Percentiles rank a stretch among this genome's conserved stretches.
These are phyloP conservation scores for Eutrema salsugineum DNA, from an alignment of 441 rosid species.

Conservation along the genomic window DNA sequence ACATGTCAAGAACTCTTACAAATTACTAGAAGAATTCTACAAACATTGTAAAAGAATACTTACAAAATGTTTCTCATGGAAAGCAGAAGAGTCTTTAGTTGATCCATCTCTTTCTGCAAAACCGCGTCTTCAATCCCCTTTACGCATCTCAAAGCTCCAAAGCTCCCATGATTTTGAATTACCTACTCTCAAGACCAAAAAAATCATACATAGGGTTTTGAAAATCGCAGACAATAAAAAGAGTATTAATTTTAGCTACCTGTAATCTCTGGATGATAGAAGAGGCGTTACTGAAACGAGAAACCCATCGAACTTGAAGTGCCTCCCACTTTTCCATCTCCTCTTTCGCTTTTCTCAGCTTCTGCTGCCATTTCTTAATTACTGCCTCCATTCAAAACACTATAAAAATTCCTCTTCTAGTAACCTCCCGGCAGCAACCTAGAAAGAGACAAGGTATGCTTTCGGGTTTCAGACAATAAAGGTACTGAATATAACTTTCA, in stretches of 20 bases:
- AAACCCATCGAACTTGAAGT: constrained; percentile 55
- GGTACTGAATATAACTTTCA: background rate
- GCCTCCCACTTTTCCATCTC: constrained; percentile 68
- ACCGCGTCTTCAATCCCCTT: constrained; percentile 56
- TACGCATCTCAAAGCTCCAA: constrained; percentile 49
- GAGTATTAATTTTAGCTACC: constrained; percentile 35
- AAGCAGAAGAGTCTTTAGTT: constrained; percentile 44
- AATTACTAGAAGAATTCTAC: background rate
- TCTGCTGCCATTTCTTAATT: constrained; percentile 68
- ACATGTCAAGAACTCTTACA: background rate
- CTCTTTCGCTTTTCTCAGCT: constrained; percentile 50
- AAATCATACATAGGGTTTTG: background rate
- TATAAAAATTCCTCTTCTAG: background rate
- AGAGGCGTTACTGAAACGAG: constrained; percentile 61
- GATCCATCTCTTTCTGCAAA: constrained; percentile 54
- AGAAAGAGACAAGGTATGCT: background rate
- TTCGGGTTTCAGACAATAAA: background rate
- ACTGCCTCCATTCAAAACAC: constrained; percentile 54
- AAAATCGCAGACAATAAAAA: background rate
- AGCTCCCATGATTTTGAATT: constrained; percentile 46
- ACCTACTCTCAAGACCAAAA: constrained; percentile 27
- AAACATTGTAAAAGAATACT: constrained; percentile 10
- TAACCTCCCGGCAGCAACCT: background rate
- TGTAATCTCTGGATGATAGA: constrained; percentile 64
- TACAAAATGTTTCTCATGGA: constrained; percentile 51